These are phyloP conservation scores for Claviceps humidiphila DNA, from an alignment of 2,329 filamentous ascomycete species.

Conservation along the genomic window DNA sequence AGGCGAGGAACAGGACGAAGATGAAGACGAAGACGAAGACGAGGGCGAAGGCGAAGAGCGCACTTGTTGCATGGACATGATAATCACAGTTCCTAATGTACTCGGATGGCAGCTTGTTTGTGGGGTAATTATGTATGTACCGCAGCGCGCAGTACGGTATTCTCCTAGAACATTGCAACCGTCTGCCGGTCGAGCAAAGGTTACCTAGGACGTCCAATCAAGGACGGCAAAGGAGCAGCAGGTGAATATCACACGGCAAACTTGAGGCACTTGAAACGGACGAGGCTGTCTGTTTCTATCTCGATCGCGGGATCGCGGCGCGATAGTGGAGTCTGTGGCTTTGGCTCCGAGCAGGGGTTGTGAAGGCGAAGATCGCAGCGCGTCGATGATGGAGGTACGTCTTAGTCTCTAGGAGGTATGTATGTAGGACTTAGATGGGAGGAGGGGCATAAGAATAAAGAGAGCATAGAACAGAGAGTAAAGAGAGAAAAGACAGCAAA, in stretches of 20 bases:
- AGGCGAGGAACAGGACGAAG: constrained; percentile 28
- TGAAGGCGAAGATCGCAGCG: too few relatives aligned
- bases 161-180: constrained; percentile 11
- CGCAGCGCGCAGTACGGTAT: constrained; percentile 21
- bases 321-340: neutral
- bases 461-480: too few relatives aligned
- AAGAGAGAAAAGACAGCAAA: too few relatives aligned
- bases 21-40: neutral
- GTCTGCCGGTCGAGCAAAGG: constrained; percentile 10
- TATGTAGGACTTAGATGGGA: too few relatives aligned
- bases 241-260: neutral
- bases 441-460: too few relatives aligned
- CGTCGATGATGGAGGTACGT: too few relatives aligned
- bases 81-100: constrained; percentile 31
- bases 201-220: neutral
- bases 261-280: neutral
- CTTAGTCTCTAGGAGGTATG: too few relatives aligned
- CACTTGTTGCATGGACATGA: constrained; percentile 50
- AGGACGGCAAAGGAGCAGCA: neutral
- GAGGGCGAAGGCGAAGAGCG: constrained; percentile 24
- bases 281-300: neutral
- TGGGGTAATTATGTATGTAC: constrained; percentile 9
- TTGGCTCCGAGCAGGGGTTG: neutral
- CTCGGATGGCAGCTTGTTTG: constrained; percentile 14
- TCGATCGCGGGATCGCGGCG: neutral